Evolutionary conservation across 208 protist species (phyloP).

Genomic region (Acanthamoeba sp.): DNA sequence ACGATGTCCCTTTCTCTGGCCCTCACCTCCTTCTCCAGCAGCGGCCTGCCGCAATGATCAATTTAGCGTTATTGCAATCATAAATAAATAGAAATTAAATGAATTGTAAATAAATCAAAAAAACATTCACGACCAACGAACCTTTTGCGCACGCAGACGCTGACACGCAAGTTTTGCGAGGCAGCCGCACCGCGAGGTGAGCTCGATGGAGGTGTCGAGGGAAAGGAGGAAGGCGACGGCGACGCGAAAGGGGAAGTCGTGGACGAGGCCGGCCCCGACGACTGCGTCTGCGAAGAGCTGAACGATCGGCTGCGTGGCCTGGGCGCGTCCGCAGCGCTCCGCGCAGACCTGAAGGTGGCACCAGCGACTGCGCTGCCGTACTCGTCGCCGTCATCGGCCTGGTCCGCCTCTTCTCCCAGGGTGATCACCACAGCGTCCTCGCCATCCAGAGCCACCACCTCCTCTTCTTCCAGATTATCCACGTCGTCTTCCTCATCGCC

Average conservation of each 20-base stretch:
- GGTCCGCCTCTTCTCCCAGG: background rate
- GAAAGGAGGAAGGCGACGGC: background rate
- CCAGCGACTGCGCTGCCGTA: too few relatives aligned
- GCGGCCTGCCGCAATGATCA: background rate
- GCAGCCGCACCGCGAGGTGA: background rate
- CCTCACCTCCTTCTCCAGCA: constrained; percentile 20
- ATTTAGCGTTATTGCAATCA: background rate
- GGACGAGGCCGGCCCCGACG: background rate
- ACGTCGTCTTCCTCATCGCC: too few relatives aligned
- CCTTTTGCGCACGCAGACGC: constrained; percentile 55
- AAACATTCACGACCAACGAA: too few relatives aligned
- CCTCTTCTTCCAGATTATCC: background rate
- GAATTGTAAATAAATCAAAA: too few relatives aligned
- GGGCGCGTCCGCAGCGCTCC: background rate
- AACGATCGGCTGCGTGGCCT: background rate
- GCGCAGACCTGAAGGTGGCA: background rate
- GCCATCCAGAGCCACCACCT: background rate
- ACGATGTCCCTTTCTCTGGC: constrained; percentile 12
- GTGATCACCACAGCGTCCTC: background rate
- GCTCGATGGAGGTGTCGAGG: background rate
- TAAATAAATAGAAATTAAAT: background rate
- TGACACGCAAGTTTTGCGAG: background rate
- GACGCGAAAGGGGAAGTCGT: background rate
- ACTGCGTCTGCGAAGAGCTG: too few relatives aligned
- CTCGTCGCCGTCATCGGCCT: background rate